These are phyloP conservation scores for Stagonosporopsis vannaccii DNA, from an alignment of 2,329 filamentous ascomycete species.

Conservation along the genomic window DNA sequence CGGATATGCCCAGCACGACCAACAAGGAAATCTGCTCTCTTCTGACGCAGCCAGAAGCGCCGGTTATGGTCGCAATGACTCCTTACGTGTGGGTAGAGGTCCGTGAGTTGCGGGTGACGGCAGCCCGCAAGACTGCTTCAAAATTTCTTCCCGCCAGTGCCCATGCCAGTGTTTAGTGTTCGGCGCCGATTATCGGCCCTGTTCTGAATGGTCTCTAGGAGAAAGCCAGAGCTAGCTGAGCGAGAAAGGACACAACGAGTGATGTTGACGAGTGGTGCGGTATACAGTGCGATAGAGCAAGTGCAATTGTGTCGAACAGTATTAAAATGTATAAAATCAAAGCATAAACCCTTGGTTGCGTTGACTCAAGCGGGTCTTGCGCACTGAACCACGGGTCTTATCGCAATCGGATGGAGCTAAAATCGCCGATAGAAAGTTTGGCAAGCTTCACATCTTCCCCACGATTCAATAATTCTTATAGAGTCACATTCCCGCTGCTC, in stretches of 20 bases:
- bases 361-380: slow-evolving; percentile 17
- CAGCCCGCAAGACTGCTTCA: slow-evolving; percentile 21
- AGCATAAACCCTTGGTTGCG: slow-evolving; percentile 10
- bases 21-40: slow-evolving; percentile 15
- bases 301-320: not conserved
- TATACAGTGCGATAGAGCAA: not conserved
- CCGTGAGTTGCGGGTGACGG: slow-evolving; percentile 18
- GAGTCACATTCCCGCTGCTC: slow-evolving; percentile 39
- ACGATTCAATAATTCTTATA: slow-evolving; percentile 40
- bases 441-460: slow-evolving; percentile 43
- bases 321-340: not conserved
- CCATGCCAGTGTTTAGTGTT: slow-evolving; percentile 24
- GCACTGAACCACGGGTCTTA: slow-evolving; percentile 20
- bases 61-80: slow-evolving; percentile 21
- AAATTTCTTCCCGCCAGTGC: slow-evolving; percentile 35
- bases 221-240: slow-evolving; percentile 2
- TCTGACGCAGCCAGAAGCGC: slow-evolving; percentile 11
- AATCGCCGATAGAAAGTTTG: slow-evolving; percentile 41
- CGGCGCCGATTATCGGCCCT: slow-evolving; percentile 31
- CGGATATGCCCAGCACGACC: slow-evolving; percentile 1
- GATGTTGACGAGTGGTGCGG: not conserved
- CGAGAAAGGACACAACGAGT: not conserved
- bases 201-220: slow-evolving; percentile 8
- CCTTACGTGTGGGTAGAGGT: slow-evolving; percentile 11
- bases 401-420: slow-evolving; percentile 40